These are phyloP conservation scores for Vaccinium corymbosum DNA, from an alignment of 148 eudicot species.

Conservation along the genomic window DNA sequence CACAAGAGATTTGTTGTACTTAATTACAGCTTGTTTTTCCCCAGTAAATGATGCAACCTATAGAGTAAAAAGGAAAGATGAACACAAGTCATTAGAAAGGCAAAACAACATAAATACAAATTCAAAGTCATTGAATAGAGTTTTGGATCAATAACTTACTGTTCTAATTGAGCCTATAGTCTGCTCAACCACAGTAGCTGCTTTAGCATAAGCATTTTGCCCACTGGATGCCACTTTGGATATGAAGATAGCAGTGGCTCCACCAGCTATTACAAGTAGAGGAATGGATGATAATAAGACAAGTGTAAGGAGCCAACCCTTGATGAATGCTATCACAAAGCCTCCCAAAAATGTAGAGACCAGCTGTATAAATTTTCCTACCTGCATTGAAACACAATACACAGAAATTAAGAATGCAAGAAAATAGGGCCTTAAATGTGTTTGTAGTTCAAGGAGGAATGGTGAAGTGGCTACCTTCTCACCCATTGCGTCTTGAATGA, in stretches of 20 bases:
- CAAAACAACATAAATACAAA: background rate
- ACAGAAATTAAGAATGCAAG: background rate
- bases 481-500: slow-evolving; percentile 79
- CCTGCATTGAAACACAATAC: slow-evolving; percentile 38
- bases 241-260: slow-evolving; percentile 34
- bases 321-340: slow-evolving; percentile 69
- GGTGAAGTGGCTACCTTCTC: slow-evolving; percentile 47
- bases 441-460: background rate
- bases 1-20: slow-evolving; percentile 48
- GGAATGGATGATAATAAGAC: slow-evolving; percentile 70
- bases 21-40: slow-evolving; percentile 56
- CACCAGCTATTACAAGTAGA: slow-evolving; percentile 54
- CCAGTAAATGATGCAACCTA: slow-evolving; percentile 90
- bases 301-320: slow-evolving; percentile 85
- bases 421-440: background rate
- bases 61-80: background rate
- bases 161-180: slow-evolving; percentile 84
- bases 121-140: background rate
- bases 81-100: background rate
- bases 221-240: slow-evolving; percentile 59
- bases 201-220: slow-evolving; percentile 69
- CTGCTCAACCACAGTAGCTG: slow-evolving; percentile 76
- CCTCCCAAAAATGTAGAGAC: slow-evolving; percentile 70
- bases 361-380: slow-evolving; percentile 75
- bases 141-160: slow-evolving; percentile 31